phyloP scores from a whole-genome alignment of 2,329 filamentous ascomycete species.

The Penicillium aurantiogriseum region DNA sequence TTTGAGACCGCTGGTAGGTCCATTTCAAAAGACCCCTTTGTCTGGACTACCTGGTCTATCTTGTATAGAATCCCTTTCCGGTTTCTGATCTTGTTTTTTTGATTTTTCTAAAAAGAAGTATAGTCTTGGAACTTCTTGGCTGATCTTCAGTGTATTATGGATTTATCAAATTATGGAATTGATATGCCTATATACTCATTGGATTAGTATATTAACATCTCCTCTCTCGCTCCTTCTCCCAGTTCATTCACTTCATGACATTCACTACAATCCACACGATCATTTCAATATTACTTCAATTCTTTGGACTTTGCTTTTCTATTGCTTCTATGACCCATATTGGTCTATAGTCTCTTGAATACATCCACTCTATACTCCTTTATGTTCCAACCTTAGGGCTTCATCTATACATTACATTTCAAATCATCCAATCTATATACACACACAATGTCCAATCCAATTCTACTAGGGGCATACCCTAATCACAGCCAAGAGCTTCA shows the following conservation, averaged over 20 bases:
- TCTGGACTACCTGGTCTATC: background rate
- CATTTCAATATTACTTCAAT: background rate
- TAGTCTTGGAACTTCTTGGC: conserved; percentile 25
- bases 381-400: background rate
- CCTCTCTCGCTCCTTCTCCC: background rate
- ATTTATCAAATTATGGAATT: background rate
- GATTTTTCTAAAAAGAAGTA: too few species aligned
- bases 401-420: background rate
- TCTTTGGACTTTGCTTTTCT: background rate
- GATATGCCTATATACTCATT: background rate
- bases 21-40: background rate
- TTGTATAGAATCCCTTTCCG: background rate
- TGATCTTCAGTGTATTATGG: conserved; percentile 1
- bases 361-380: background rate
- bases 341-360: conserved; percentile 1
- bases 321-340: background rate
- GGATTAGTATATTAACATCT: conserved; percentile 3
- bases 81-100: background rate
- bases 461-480: conserved; percentile 13
- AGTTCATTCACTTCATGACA: background rate
- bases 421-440: background rate
- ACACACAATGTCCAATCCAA: conserved; percentile 17
- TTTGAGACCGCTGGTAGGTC: conserved; percentile 19
- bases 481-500: conserved; percentile 11
- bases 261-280: background rate